Evolutionary conservation across 495 filamentous ascomycete genomes (phyloP), one percentile per base, ranked within the genome.

Genomic region (Pyrenula aspistea): DNA sequence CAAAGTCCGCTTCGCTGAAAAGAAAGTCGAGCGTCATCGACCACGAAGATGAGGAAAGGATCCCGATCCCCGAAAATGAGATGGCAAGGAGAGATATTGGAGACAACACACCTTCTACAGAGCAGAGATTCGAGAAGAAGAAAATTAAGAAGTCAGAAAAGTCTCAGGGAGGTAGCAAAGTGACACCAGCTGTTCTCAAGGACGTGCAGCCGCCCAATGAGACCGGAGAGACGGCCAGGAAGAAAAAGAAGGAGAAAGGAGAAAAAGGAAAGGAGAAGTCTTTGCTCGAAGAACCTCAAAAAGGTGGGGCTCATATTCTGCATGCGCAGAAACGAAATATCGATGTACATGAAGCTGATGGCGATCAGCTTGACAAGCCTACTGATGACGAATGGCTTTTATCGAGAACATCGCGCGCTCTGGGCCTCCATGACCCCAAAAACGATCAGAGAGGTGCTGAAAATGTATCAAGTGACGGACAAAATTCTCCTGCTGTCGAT

Each of bases 361-460:
- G 88, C 59, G 88, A 89, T 62, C 79, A 87, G 61, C 64, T 68
- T 24, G 61, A 48, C 70, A 72, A 54, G 53, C 74, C 80, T 21
- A 84, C 85, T 11, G 94, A 98, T 66, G 78, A 81, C 51, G 93
- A 99, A 66, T 99, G 93, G 93, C 76, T 96, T 53, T 84, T 93
- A 48, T 94, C 88, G 48, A 85, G 88, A 60, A 96, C 91, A n/a
- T 96, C 84, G 67, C 82, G 94, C 60, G 70, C 96, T 51, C 76
- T 97, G 36, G 94, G 90, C 64, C 72, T 97, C 21, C 74, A 88
- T 21, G 89, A 92, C 63, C 83, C 88, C 25, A 80, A 83, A 54
- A 73, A 78, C 54, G 67, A 71, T 47, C 4, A 52, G 10, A 42
- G 31, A 42, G 8, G 4, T 15, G 8, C 50, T 21, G 22, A 52